Base-by-base conservation (phyloP, 495 filamentous ascomycete species). In the Talaromyces proteolyticus region DNA sequence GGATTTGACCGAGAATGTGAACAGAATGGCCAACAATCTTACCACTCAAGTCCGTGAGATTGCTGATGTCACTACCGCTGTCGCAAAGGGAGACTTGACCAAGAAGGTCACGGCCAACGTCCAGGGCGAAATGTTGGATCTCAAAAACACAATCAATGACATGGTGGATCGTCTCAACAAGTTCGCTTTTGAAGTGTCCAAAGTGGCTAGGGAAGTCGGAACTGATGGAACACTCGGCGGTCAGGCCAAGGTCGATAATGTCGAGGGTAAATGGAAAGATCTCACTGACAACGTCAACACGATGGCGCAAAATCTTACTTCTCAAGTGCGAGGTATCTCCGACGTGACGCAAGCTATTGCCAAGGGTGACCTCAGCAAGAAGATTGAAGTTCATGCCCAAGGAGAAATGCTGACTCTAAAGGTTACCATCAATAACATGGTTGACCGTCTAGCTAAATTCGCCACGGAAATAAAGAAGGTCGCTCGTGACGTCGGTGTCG, bases 401-500 rank as follows among this genome's bases (percentile, higher is more conserved):
- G 93, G 93, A 61, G 93, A 98, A 66, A 93, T 98, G 42, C 77
- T 92, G 40, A 85, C 91, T 3, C 70, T 98, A 34, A 96, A 96
- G 66, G 89, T 95, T 57, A 98, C 93, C 21, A 96, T 98, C 75
- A 98, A 98, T 63, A 90, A 96, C 80, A 98, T 98, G 93, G 93
- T 98, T 50, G 90, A 91, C 64, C 86, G 93, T 52, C 68, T 98
- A 36, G 94, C 91, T 51, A 91, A 91, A 48, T 97, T 96, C 77
- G 94, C 91, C n/a, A 89, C 89, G 36, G 92, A 96, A 61, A 84
- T 98, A 25, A 95, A 96, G 66, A 84, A 91, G 59, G 93, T 98
- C 22, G 93, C 93, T 20, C 89, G 92, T 54, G 93, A 97, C 64
- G 93, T 98, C 54, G 93, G 93, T 51, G 94, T 98, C 36, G 93